Conservation (phyloP, 768 basidiomycete genomes). For the Epithele typhae region DNA sequence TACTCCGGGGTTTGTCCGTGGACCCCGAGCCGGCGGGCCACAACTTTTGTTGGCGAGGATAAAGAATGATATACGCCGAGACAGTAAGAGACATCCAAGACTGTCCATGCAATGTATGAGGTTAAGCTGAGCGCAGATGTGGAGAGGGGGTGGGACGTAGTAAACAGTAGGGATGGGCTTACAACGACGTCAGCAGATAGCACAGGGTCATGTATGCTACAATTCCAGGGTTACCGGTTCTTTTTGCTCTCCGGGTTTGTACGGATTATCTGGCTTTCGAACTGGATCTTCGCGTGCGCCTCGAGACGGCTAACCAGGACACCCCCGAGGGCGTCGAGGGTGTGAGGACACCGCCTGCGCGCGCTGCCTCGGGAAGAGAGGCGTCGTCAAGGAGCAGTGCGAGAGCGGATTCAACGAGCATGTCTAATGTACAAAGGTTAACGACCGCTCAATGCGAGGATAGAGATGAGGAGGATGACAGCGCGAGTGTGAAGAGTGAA, state of each 20-base stretch:
- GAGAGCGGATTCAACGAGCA: conserved; percentile 80
- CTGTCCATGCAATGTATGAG: too few relatives aligned
- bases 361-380: conserved; percentile 51
- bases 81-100: too few relatives aligned
- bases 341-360: conserved; percentile 76
- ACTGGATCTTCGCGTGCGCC: conserved; percentile 49
- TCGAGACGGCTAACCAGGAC: conserved; percentile 65
- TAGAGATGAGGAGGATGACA: conserved; percentile 1
- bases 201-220: too few relatives aligned
- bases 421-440: conserved; percentile 37
- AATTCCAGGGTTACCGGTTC: too few relatives aligned
- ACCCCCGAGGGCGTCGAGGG: conserved; percentile 79
- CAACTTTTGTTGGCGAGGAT: too few relatives aligned
- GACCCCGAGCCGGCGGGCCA: too few relatives aligned
- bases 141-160: too few relatives aligned
- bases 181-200: too few relatives aligned
- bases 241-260: conserved; percentile 10
- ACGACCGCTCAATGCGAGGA: background rate
- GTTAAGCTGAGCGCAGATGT: too few relatives aligned
- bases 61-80: too few relatives aligned
- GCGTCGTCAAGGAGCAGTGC: conserved; percentile 55
- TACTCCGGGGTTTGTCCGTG: too few relatives aligned
- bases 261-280: conserved; percentile 46
- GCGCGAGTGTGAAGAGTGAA: conserved; percentile 23
- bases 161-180: too few relatives aligned